These are phyloP conservation scores for Mucor racemosus DNA, from an alignment of 371 early-diverging fungal genomes.

Conservation along the genomic window DNA sequence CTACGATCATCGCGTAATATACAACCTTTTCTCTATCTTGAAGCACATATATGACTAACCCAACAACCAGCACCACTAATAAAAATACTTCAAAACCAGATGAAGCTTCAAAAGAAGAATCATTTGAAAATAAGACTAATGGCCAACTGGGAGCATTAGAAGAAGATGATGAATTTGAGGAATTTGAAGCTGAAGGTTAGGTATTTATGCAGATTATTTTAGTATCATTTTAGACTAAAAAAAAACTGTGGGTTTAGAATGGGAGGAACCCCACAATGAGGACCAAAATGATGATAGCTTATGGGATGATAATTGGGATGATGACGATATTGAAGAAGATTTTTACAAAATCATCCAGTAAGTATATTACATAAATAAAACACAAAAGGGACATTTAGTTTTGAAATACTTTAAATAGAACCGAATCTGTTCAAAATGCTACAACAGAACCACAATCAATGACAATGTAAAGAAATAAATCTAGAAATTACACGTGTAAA, in stretches of 20 bases:
- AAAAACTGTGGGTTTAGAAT: conserved; percentile 61
- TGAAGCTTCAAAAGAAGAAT: conserved; percentile 19
- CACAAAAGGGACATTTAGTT: neutral
- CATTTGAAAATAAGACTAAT: conserved; percentile 26
- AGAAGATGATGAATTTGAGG: conserved; percentile 93
- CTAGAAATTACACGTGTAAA: neutral
- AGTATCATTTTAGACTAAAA: neutral
- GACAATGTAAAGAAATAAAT: neutral
- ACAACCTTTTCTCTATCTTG: neutral
- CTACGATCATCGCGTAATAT: neutral
- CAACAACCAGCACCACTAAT: neutral
- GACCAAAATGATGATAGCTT: conserved; percentile 72
- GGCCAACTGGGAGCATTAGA: conserved; percentile 74
- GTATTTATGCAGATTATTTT: neutral
- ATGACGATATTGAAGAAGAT: conserved; percentile 87
- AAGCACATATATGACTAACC: neutral
- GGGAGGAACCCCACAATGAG: conserved; percentile 68
- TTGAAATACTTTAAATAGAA: neutral
- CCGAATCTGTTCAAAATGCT: neutral
- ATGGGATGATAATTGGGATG: conserved; percentile 94
- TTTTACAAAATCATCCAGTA: conserved; percentile 84
- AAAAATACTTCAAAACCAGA: neutral
- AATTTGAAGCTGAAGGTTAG: conserved; percentile 84
- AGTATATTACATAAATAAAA: neutral
- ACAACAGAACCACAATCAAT: neutral